Evolutionary conservation across 2,329 filamentous ascomycete genomes (phyloP), one percentile per base, ranked within the genome.

Genomic region (Chrysoporthe cubensis): DNA sequence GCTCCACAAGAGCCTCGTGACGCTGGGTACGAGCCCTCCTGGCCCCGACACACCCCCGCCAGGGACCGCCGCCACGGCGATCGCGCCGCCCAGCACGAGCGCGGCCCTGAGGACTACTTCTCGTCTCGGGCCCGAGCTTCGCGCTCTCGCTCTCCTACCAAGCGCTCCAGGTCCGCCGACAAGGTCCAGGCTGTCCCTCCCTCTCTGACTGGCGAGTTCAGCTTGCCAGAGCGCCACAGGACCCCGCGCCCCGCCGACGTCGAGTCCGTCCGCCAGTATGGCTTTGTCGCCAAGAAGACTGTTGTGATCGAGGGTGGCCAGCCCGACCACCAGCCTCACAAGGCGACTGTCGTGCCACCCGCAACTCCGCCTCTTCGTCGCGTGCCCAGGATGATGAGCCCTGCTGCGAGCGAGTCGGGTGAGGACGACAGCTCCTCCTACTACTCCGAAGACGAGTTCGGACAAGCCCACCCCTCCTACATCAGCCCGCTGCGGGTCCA

Each of bases 381-480:
- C 40, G 61, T 65, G 62, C 68, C 62, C n/a, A 68, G 43, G 26
- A 61, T 67, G 34, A 18, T 34, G 26, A 65, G 54, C 34, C 43
- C 52, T 48, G 1, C 14, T n/a, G 46, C 42, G 18, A 65, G 59
- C 46, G 62, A 64, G 56, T 59, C 43, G 14, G 42, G 26, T n/a
- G 62, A 68, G 21, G 69, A 74, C 21, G 71, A 74, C 18, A 68
- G 74, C 6, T 75, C 76, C 8, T 79, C 77, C 11, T 63, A 73
- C 43, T 80, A 79, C 60, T 79, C 77, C 0, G 73, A 74, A 50
- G 75, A 78, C 18, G 71, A 73, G 3, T 44, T 70, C 0, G 64
- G 70, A 37, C 64, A 66, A 56, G 68, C 61, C 50, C 69, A 70
- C 54, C 32, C 64, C 54, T 62, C 70, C 65, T 64, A 65, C 58